Evolutionary conservation across 108 stramenopile genomes (phyloP).

Genomic region (Nitzschia sp.): DNA sequence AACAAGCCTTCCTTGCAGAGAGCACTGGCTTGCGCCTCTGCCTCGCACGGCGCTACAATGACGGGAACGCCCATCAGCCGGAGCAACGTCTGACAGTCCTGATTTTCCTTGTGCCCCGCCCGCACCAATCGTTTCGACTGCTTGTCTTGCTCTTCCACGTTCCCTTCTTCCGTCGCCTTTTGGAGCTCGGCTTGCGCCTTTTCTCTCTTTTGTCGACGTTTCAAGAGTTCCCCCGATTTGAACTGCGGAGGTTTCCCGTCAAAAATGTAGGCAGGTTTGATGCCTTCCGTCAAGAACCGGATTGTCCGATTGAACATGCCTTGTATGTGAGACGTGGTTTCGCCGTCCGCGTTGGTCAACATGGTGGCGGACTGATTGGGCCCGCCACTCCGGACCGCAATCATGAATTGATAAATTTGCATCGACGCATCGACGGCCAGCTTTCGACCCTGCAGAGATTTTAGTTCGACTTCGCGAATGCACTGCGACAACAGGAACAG

Average conservation of each 20-base stretch:
- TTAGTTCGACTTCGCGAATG: slow-evolving; percentile 90
- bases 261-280: slow-evolving; percentile 96
- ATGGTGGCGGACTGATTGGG: slow-evolving; percentile 61
- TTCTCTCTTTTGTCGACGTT: slow-evolving; percentile 90
- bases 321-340: slow-evolving; percentile 97
- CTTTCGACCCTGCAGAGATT: slow-evolving; percentile 92
- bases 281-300: slow-evolving; percentile 90
- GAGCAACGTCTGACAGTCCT: slow-evolving; percentile 85
- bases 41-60: slow-evolving; percentile 95
- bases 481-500: slow-evolving; percentile 51
- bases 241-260: slow-evolving; percentile 97
- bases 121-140: slow-evolving; percentile 84
- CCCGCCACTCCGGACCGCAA: slow-evolving; percentile 90
- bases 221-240: slow-evolving; percentile 91
- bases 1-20: slow-evolving; percentile 87
- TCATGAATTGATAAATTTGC: slow-evolving; percentile 99
- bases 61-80: slow-evolving; percentile 97
- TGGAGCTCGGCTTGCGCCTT: slow-evolving; percentile 91
- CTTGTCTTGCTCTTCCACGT: slow-evolving; percentile 87
- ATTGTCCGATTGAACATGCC: slow-evolving; percentile 99
- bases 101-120: slow-evolving; percentile 89
- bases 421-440: slow-evolving; percentile 99
- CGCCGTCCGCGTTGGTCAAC: slow-evolving; percentile 91
- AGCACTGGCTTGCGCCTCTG: slow-evolving; percentile 97
- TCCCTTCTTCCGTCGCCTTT: slow-evolving; percentile 81